Conservation (phyloP, 768 basidiomycete genomes). For the Kwoniella shandongensis region DNA sequence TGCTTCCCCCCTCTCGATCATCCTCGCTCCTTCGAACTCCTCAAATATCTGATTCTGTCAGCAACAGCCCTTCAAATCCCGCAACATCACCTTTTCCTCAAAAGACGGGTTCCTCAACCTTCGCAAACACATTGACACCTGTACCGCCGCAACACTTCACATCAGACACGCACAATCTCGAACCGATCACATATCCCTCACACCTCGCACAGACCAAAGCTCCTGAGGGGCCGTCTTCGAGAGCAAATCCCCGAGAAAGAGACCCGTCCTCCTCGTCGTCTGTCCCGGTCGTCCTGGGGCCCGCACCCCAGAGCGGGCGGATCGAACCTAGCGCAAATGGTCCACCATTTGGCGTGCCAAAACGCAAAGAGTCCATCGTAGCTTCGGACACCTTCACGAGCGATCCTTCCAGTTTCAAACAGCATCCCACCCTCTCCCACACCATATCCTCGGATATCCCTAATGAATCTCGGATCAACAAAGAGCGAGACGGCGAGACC, state of each 20-base stretch:
- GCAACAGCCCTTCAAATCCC: not conserved
- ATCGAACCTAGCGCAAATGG: not conserved
- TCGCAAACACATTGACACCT: not conserved
- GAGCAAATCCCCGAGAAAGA: slow-evolving; percentile 1
- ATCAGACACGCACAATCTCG: slow-evolving; percentile 15
- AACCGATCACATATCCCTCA: slow-evolving; percentile 31
- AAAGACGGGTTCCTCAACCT: slow-evolving; percentile 8
- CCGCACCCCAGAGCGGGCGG: not conserved
- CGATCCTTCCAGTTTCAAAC: not conserved
- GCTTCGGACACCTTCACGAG: not conserved
- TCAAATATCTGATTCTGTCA: not conserved
- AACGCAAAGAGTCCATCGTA: slow-evolving; percentile 20
- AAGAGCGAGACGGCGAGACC: slow-evolving; percentile 10
- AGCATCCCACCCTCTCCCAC: too few species aligned
- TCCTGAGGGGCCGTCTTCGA: slow-evolving; percentile 1
- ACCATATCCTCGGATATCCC: too few species aligned
- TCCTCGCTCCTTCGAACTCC: slow-evolving; percentile 19
- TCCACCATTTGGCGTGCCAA: slow-evolving; percentile 25
- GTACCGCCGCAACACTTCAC: not conserved
- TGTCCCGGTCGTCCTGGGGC: slow-evolving; percentile 8
- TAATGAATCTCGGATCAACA: not conserved
- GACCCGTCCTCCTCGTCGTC: not conserved
- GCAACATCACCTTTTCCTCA: slow-evolving; percentile 17
- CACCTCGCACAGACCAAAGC: slow-evolving; percentile 25
- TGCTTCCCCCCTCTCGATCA: slow-evolving; percentile 23